phyloP scores from a whole-genome alignment of 192 early-diverging fungal species.

The Neocallimastix lanati region DNA sequence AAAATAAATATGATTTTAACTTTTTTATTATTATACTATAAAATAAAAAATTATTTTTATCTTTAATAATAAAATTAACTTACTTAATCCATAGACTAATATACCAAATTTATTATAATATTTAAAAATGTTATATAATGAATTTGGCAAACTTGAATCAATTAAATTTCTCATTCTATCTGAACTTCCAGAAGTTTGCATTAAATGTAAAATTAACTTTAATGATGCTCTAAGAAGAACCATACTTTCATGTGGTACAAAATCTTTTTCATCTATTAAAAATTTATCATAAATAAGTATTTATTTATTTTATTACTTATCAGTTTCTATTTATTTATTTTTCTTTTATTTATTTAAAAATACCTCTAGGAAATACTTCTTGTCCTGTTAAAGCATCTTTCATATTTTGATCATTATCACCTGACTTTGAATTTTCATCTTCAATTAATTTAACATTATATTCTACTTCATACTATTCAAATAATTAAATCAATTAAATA shows the following conservation, averaged over 20 bases:
- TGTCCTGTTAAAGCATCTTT: background rate
- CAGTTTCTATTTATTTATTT: too few relatives aligned
- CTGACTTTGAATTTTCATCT: background rate
- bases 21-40: background rate
- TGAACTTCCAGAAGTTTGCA: conserved; percentile 77
- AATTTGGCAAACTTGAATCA: conserved; percentile 62
- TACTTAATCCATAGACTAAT: conserved; percentile 57
- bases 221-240: conserved; percentile 70
- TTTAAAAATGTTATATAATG: conserved; percentile 53
- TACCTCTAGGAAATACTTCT: background rate
- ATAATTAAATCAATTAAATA: too few relatives aligned
- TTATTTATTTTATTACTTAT: too few relatives aligned
- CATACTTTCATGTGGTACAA: conserved; percentile 44
- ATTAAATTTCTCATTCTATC: conserved; percentile 89
- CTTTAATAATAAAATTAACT: conserved; percentile 2
- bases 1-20: too few relatives aligned
- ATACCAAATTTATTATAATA: conserved; percentile 61
- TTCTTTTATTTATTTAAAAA: too few relatives aligned
- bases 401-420: background rate
- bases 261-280: background rate
- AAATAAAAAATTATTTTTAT: background rate
- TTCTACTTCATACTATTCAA: background rate
- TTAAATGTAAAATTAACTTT: conserved; percentile 80
- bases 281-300: too few relatives aligned
- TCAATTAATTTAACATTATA: background rate